Conservation (phyloP, 2,329 filamentous ascomycete species). For the Purpureocillium takamizusanense region DNA sequence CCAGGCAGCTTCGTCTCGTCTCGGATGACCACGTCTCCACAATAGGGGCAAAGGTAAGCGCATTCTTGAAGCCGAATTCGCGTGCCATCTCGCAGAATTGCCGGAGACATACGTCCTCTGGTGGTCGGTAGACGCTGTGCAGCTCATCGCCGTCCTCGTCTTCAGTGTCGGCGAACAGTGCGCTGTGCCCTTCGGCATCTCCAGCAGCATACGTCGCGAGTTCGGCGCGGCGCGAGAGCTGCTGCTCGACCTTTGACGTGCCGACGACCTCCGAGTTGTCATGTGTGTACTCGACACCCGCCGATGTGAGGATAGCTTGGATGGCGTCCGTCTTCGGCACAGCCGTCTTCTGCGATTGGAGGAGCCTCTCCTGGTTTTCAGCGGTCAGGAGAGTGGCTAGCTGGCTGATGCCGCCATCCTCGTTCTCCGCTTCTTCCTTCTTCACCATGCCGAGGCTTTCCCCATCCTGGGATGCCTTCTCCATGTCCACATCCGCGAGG, state of each 20-base stretch:
- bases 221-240: constrained; percentile 69
- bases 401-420: constrained; percentile 62
- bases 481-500: constrained; percentile 67
- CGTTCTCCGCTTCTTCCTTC: constrained; percentile 41
- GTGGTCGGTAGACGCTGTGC: constrained; percentile 55
- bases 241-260: constrained; percentile 81
- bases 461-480: constrained; percentile 47
- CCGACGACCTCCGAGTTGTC: constrained; percentile 95
- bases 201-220: constrained; percentile 37
- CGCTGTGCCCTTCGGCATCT: constrained; percentile 39
- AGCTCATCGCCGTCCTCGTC: constrained; percentile 19
- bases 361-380: constrained; percentile 33
- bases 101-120: constrained; percentile 61
- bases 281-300: constrained; percentile 90
- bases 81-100: constrained; percentile 90
- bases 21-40: constrained; percentile 88
- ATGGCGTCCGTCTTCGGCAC: constrained; percentile 60
- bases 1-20: constrained; percentile 67
- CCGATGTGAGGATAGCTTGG: constrained; percentile 78
- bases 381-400: constrained; percentile 47
- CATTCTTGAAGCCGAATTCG: constrained; percentile 65
- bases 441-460: constrained; percentile 34
- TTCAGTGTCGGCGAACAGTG: constrained; percentile 49
- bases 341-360: constrained; percentile 23
- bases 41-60: constrained; percentile 77